Percentiles rank a stretch among this genome's conserved stretches.
These are phyloP conservation scores for Apiotrichum sp. DNA, from an alignment of 1,284 basidiomycete species.

Conservation along the genomic window DNA sequence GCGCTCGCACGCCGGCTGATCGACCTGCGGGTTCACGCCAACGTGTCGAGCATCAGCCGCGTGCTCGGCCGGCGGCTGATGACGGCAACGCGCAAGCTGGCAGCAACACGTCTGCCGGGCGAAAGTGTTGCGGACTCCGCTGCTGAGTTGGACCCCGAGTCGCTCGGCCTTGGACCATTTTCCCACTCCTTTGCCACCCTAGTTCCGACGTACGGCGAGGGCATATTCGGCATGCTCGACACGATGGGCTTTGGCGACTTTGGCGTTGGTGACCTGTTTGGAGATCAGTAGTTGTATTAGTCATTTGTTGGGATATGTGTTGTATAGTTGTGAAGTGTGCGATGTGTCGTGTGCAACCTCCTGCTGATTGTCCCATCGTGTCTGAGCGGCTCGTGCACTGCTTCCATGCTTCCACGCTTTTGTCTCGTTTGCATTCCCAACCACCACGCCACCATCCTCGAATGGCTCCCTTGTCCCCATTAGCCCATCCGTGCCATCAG, in stretches of 20 bases:
- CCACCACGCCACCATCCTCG: no score
- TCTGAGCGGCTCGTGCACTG: no score
- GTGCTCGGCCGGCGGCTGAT: slow-evolving; percentile 17
- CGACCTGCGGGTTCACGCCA: slow-evolving; percentile 14
- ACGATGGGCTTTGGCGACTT: not conserved
- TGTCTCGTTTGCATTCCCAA: no score
- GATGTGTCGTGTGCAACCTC: no score
- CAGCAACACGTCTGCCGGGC: not conserved
- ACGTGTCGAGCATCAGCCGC: slow-evolving; percentile 14
- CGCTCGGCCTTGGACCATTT: not conserved
- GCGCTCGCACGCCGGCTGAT: slow-evolving; percentile 14
- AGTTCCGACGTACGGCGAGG: not conserved
- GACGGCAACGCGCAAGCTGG: slow-evolving; percentile 12
- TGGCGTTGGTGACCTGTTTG: no score
- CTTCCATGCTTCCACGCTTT: no score
- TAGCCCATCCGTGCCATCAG: no score
- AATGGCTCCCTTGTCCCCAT: no score
- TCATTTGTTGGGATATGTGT: no score
- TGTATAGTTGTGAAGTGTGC: no score
- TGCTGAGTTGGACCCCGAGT: not conserved
- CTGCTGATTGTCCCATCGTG: no score
- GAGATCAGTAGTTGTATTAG: no score
- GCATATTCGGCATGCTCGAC: not conserved
- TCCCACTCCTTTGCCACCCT: not conserved
- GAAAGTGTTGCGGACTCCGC: not conserved